phyloP scores from a whole-genome alignment of 345 rosid genomes.

The Kandelia obovata region DNA sequence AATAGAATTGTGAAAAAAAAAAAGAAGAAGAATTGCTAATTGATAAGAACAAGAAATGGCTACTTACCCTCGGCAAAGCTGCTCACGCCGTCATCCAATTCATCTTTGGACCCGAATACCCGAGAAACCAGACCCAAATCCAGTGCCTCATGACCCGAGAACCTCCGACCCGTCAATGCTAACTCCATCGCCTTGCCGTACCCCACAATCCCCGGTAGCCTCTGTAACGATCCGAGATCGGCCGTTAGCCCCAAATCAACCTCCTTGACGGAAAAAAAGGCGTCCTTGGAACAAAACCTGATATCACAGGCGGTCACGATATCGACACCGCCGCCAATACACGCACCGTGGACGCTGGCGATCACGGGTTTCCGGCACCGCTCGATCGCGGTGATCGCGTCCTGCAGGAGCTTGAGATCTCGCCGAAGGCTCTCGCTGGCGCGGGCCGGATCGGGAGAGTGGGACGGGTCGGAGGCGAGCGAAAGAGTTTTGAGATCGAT shows the following conservation, averaged over 20 bases:
- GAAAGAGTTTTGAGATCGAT: conserved; percentile 53
- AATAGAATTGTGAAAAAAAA: background rate
- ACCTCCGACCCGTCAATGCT: conserved; percentile 62
- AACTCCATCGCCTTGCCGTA: conserved; percentile 64
- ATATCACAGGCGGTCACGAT: conserved; percentile 74
- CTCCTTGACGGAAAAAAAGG: conserved; percentile 76
- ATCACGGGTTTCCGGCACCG: conserved; percentile 79
- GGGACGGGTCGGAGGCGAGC: conserved; percentile 12
- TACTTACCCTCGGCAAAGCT: conserved; percentile 59
- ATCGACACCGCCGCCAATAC: conserved; percentile 73
- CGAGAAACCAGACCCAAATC: conserved; percentile 68
- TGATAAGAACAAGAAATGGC: too few species aligned
- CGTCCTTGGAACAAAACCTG: conserved; percentile 56
- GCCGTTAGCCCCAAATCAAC: conserved; percentile 75
- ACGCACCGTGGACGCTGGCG: conserved; percentile 66
- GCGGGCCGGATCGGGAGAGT: conserved; percentile 49
- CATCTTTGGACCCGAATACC: conserved; percentile 57
- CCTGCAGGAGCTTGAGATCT: conserved; percentile 55
- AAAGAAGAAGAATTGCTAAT: background rate
- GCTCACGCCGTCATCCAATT: conserved; percentile 46
- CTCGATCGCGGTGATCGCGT: conserved; percentile 69
- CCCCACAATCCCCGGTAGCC: conserved; percentile 72
- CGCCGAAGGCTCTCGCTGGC: conserved; percentile 50
- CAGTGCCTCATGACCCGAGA: conserved; percentile 65
- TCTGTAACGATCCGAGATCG: conserved; percentile 84